Conservation (phyloP, 805 yeast species). For the Ogataea neopini region DNA sequence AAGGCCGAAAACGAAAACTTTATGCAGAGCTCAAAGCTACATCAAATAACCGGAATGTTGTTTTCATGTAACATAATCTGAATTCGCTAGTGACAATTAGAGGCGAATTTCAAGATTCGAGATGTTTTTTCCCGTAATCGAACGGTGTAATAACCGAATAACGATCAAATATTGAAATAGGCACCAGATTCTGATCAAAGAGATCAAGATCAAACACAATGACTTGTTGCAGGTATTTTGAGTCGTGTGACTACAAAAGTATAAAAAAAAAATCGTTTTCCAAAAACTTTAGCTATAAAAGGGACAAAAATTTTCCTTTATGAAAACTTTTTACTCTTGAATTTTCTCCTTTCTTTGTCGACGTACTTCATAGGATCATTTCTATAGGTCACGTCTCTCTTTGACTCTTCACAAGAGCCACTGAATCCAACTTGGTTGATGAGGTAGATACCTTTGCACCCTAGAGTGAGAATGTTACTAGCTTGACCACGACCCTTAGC, state of each 20-base stretch:
- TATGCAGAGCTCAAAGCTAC: too few species aligned
- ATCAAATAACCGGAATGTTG: too few species aligned
- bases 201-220: too few species aligned
- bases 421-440: constrained; percentile 99
- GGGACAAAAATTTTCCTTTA: constrained; percentile 13
- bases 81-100: too few species aligned
- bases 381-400: constrained; percentile 99
- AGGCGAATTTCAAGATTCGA: too few species aligned
- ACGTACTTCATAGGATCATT: constrained; percentile 99
- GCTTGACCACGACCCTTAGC: constrained; percentile 87
- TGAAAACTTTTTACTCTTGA: constrained; percentile 24
- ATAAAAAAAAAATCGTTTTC: constrained; percentile 4
- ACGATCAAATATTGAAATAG: too few species aligned
- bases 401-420: constrained; percentile 99
- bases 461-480: constrained; percentile 78
- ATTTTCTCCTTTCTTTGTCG: constrained; percentile 70
- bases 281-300: constrained; percentile 26
- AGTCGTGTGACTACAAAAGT: constrained; percentile 1
- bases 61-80: too few species aligned
- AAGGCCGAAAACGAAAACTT: too few species aligned
- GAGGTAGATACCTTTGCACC: constrained; percentile 90
- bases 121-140: too few species aligned
- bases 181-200: too few species aligned
- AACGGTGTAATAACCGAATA: too few species aligned
- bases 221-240: too few species aligned